phyloP scores from a whole-genome alignment of 2,329 filamentous ascomycete species.

The Nothopassalora personata region DNA sequence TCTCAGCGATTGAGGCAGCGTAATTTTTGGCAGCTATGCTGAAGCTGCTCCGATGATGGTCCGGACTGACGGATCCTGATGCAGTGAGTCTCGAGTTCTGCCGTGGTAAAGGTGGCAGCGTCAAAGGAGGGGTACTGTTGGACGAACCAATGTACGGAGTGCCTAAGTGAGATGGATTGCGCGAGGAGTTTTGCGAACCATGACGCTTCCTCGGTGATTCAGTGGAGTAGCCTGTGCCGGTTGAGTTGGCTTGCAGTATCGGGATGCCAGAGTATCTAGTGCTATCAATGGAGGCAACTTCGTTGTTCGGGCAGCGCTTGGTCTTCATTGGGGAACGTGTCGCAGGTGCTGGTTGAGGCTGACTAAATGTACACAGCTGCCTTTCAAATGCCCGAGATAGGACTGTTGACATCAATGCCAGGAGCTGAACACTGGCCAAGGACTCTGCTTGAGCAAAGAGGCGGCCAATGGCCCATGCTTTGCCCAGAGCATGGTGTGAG shows the following conservation, averaged over 20 bases:
- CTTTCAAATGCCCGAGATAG: slow-evolving; percentile 44
- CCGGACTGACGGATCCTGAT: slow-evolving; percentile 30
- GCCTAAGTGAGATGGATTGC: slow-evolving; percentile 26
- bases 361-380: not conserved
- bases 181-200: slow-evolving; percentile 22
- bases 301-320: not conserved
- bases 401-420: slow-evolving; percentile 60
- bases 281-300: not conserved
- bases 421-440: slow-evolving; percentile 59
- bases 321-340: not conserved
- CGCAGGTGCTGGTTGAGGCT: not conserved
- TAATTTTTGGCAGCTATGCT: slow-evolving; percentile 31
- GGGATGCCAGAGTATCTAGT: slow-evolving; percentile 6
- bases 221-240: slow-evolving; percentile 6
- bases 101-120: slow-evolving; percentile 20
- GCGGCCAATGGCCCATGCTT: slow-evolving; percentile 51
- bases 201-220: slow-evolving; percentile 16
- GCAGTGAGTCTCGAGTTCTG: slow-evolving; percentile 21
- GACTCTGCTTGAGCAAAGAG: slow-evolving; percentile 57
- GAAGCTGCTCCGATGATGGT: slow-evolving; percentile 31
- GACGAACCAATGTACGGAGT: slow-evolving; percentile 29
- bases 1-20: slow-evolving; percentile 32
- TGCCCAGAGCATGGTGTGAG: slow-evolving; percentile 49
- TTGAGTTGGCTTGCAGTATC: slow-evolving; percentile 13
- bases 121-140: slow-evolving; percentile 26